phyloP scores from a whole-genome alignment of 208 protist genomes.

The Trypanosoma cruzi region DNA sequence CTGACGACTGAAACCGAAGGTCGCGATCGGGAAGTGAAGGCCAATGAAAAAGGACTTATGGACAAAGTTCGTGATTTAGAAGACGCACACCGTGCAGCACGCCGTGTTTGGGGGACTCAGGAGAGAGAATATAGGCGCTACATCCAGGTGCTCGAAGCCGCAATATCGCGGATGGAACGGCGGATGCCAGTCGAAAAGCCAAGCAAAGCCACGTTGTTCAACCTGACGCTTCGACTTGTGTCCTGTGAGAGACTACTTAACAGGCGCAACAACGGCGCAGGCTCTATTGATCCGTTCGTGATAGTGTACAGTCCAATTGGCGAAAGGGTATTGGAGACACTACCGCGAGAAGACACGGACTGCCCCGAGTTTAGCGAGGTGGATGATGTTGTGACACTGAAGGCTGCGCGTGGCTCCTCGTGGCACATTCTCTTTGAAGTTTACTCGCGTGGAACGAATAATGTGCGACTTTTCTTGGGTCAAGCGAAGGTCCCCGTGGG shows the following conservation, averaged over 20 bases:
- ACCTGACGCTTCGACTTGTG: conserved; percentile 17
- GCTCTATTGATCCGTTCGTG: conserved; percentile 36
- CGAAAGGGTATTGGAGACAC: conserved; percentile 27
- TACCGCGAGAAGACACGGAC: conserved; percentile 28
- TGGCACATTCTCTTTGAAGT: conserved; percentile 37
- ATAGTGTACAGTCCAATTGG: conserved; percentile 30
- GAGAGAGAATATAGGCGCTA: conserved; percentile 28
- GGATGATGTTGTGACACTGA: conserved; percentile 24
- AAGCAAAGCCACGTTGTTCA: conserved; percentile 19
- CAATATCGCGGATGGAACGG: conserved; percentile 26
- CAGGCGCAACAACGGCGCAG: conserved; percentile 23
- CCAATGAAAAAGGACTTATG: background rate
- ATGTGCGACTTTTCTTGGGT: conserved; percentile 32
- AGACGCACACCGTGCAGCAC: conserved; percentile 9
- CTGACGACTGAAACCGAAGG: background rate
- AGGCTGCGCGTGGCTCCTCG: conserved; percentile 20
- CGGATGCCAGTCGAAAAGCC: conserved; percentile 9
- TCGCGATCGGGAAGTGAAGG: background rate
- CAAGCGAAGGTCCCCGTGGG: conserved; percentile 34
- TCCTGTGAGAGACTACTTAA: conserved; percentile 24
- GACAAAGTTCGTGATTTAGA: conserved; percentile 4
- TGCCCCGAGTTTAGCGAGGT: conserved; percentile 24
- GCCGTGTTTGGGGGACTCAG: conserved; percentile 1
- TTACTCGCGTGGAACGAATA: conserved; percentile 23
- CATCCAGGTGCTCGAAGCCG: conserved; percentile 19